Base-by-base conservation (phyloP, 345 rosid genomes). In the Eucalyptus sideroxylon region DNA sequence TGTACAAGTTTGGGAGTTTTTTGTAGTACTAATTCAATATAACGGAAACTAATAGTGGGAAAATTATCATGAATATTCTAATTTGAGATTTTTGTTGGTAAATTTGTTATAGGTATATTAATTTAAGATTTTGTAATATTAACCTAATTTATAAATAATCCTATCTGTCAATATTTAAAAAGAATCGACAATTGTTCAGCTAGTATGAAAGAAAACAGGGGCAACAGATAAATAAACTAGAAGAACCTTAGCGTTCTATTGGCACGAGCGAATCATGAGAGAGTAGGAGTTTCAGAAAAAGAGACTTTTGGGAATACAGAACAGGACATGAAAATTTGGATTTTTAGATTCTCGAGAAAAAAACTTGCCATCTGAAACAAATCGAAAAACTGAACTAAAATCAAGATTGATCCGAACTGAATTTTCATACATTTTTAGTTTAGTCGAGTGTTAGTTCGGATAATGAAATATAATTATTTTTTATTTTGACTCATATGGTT, bases 401-500 rank as follows among this genome's bases (percentile, higher is more conserved):
- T 56, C 13, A 0, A 24, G 12, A 23, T 56, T 24, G 27, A 56
- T 56, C 3, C 5, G 0, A 55, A 23, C 0, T 4, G 0, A 9
- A 56, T 56, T 56, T 56, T 8, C 26, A 23, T 56, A 56, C 60
- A 56, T 9, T 55, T 55, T 8, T 9, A 0, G 6, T 56, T 56
- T 56, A 1, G 1, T 56, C 1, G 1, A 4, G 27, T 23, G 11
- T 56, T 0, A 3, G 3, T 56, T 56, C 6, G 5, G 12, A 56
- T 56, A 56, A 56, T 56, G 60, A 55, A 9, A 55, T 8, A 23
- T 9, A 55, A 55, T 0, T 21, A 1, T 23, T 55, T 55, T 55
- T 8, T 23, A 4, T 23, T 56, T 1, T 21, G 27, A 2, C 6
- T 9, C 1, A 56, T 0, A 2, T 23, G 1, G 27, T 56, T 56